These are phyloP conservation scores for Boletus patriciae DNA, from an alignment of 768 basidiomycete genomes.

Conservation along the genomic window DNA sequence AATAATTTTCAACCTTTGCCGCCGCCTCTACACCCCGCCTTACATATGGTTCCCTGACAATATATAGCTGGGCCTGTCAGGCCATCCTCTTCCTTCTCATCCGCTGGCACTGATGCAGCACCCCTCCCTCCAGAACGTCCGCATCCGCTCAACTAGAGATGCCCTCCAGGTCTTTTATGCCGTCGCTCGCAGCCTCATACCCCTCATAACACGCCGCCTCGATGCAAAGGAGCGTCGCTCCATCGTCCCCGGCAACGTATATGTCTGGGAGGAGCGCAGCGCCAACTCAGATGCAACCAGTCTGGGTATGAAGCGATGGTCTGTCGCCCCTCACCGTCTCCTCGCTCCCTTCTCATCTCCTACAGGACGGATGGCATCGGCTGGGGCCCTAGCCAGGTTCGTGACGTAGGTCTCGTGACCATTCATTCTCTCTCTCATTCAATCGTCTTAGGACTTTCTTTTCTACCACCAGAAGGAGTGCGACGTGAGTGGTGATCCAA, in stretches of 20 bases:
- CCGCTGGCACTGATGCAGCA: conserved; percentile 61
- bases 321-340: conserved; percentile 15
- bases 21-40: conserved; percentile 25
- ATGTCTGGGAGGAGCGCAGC: conserved; percentile 87
- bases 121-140: conserved; percentile 73
- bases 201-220: conserved; percentile 77
- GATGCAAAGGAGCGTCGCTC: conserved; percentile 79
- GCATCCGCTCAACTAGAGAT: conserved; percentile 76
- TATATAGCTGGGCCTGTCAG: conserved; percentile 37
- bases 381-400: conserved; percentile 79
- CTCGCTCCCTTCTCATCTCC: neutral
- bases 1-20: conserved; percentile 37
- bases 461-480: conserved; percentile 53
- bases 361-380: conserved; percentile 67
- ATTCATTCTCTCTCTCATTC: neutral
- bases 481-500: conserved; percentile 40
- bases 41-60: conserved; percentile 24
- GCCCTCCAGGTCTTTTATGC: conserved; percentile 82
- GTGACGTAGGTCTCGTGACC: conserved; percentile 36
- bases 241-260: conserved; percentile 75
- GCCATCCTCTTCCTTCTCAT: conserved; percentile 27
- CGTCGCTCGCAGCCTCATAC: conserved; percentile 64
- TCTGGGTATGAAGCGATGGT: conserved; percentile 86
- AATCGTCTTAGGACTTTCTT: conserved; percentile 47
- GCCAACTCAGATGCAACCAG: conserved; percentile 81